These are phyloP conservation scores for Yarrowia yakushimensis DNA, from an alignment of 805 yeast genomes.

Conservation along the genomic window DNA sequence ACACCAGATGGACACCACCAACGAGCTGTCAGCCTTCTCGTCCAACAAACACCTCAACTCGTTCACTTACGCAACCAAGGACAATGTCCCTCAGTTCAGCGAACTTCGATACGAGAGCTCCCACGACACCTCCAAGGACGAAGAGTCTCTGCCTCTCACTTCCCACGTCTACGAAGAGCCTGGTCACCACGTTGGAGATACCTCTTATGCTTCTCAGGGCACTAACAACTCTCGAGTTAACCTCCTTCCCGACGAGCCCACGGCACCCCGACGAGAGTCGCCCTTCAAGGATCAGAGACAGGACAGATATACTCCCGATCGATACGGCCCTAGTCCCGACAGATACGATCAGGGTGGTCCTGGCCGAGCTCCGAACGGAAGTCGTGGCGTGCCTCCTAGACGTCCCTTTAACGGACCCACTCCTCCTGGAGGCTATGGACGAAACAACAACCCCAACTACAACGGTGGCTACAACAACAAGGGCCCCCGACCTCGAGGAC, in stretches of 20 bases:
- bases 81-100: slow-evolving; percentile 28
- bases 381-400: slow-evolving; percentile 8
- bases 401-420: slow-evolving; percentile 3
- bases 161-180: slow-evolving; percentile 14
- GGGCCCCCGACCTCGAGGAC: slow-evolving; percentile 9
- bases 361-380: slow-evolving; percentile 11
- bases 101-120: slow-evolving; percentile 30
- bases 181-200: not conserved
- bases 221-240: slow-evolving; percentile 15
- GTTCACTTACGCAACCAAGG: slow-evolving; percentile 7
- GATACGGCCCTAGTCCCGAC: not conserved
- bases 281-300: slow-evolving; percentile 19
- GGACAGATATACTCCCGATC: slow-evolving; percentile 2
- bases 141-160: slow-evolving; percentile 3
- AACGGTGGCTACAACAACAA: not conserved
- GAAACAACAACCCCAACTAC: slow-evolving; percentile 14
- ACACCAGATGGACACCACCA: slow-evolving; percentile 28
- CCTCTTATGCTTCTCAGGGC: slow-evolving; percentile 4
- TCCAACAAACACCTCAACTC: slow-evolving; percentile 24
- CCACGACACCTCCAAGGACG: slow-evolving; percentile 22
- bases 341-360: slow-evolving; percentile 11
- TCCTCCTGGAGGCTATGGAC: slow-evolving; percentile 3
- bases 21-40: slow-evolving; percentile 18
- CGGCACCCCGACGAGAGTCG: not conserved
- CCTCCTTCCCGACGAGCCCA: slow-evolving; percentile 8